Percentiles rank a stretch among this genome's conserved stretches.
Conservation (phyloP, 305 asterid genomes). For the Vinca major region DNA sequence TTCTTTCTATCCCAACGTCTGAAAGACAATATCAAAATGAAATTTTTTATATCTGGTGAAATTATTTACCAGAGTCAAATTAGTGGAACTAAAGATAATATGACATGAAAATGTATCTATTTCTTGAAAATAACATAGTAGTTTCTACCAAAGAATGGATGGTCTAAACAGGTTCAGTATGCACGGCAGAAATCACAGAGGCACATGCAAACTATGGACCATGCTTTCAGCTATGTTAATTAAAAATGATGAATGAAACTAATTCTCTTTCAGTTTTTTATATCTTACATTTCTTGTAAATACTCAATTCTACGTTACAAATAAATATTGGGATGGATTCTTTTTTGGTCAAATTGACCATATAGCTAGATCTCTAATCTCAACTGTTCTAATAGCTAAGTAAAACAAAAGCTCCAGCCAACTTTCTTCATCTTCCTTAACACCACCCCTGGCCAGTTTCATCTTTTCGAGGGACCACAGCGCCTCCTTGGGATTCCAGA, state of each 20-base stretch:
- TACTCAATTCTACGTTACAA: slow-evolving; percentile 33
- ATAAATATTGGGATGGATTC: slow-evolving; percentile 33
- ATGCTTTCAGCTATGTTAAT: not conserved
- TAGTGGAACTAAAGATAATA: no score
- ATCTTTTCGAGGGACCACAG: slow-evolving; percentile 1
- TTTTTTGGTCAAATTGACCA: slow-evolving; percentile 5
- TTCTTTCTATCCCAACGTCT: no score
- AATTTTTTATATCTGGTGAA: no score
- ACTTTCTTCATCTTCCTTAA: slow-evolving; percentile 12
- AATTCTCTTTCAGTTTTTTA: slow-evolving; percentile 17
- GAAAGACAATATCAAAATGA: no score
- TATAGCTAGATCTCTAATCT: slow-evolving; percentile 12
- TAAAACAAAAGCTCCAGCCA: slow-evolving; percentile 14
- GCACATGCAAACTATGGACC: not conserved
- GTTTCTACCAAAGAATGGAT: not conserved
- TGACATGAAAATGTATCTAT: not conserved
- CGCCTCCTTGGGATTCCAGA: not conserved
- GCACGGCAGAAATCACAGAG: not conserved
- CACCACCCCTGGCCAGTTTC: slow-evolving; percentile 9
- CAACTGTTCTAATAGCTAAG: slow-evolving; percentile 13
- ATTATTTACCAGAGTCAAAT: no score
- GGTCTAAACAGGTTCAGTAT: not conserved
- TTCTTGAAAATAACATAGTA: not conserved
- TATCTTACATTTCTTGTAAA: slow-evolving; percentile 29
- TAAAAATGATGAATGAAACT: slow-evolving; percentile 26